Evolutionary conservation across 495 filamentous ascomycete species (phyloP), one percentile per base, ranked within the genome.

Genomic region (Aspergillus wentii): DNA sequence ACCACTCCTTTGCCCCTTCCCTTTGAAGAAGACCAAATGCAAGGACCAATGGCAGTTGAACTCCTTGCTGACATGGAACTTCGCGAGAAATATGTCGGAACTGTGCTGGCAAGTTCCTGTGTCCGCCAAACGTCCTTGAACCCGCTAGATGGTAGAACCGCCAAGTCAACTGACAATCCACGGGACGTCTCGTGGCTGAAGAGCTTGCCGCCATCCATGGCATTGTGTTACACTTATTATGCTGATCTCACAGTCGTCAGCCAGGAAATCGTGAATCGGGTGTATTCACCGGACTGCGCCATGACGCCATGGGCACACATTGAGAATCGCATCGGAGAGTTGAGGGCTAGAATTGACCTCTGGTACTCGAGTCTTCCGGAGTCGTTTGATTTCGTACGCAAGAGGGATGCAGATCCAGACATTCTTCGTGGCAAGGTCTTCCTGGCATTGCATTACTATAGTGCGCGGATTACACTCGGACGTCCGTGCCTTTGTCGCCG

Each of bases 401-500:
- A 54, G 36, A 49, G 63, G 5, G 59, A 67, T 14, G 57, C 58
- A 17, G 46, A 51, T 7, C 50, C 57, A 1, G 49, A 56, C 15
- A 38, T 57, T 17, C 52, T 71, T 13, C 66, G 71, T 10, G 49
- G 54, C 35, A 71, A 66, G 35, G 56, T 76, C 27, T 69, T 66
- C 11, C 48, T 79, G 9, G 74, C 72, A 1, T 71, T 85, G 33
- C 68, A 74, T 28, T 83, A 78, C 49, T 72, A 79, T 51, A 78
- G 77, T 41, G 69, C 71, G 11, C 63, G 66, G 5, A 79, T 82
- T 30, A 71, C 83, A 9, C 63, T 80, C 16, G 75, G 74, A 27
- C 76, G 82, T 7, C 82, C 82, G 3, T 82, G 76, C 56, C 65
- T 85, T 10, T 84, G 80, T 47, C 68, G 74, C 6, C 59, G 78